Evolutionary conservation across 1,284 basidiomycete species (phyloP).

Genomic region (Boletus sp.): DNA sequence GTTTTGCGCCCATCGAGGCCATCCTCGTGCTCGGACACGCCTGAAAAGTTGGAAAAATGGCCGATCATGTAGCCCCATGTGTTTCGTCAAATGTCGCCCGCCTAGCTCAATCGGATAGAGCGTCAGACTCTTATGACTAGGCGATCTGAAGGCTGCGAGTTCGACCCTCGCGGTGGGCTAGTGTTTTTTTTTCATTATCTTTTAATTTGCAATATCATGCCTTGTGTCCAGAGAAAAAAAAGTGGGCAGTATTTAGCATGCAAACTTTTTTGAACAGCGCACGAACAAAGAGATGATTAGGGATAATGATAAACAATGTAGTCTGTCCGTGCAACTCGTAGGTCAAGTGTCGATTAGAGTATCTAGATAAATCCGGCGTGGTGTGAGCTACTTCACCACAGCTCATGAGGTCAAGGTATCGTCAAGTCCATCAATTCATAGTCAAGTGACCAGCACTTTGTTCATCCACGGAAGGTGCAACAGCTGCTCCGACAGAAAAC

Average conservation of each 20-base stretch:
- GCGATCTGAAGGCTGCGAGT: slow-evolving; percentile 83
- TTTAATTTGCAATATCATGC: not conserved
- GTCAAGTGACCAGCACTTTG: slow-evolving; percentile 28
- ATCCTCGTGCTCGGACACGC: slow-evolving; percentile 14
- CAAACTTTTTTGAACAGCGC: not conserved
- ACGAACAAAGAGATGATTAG: not conserved
- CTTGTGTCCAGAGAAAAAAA: not conserved
- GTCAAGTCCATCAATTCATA: slow-evolving; percentile 16
- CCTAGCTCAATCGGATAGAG: slow-evolving; percentile 87
- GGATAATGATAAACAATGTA: slow-evolving; percentile 27
- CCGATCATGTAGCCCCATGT: too few relatives aligned
- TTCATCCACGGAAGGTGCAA: slow-evolving; percentile 67
- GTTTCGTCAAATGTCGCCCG: slow-evolving; percentile 38
- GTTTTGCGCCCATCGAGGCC: slow-evolving; percentile 24
- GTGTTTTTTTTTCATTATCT: not conserved
- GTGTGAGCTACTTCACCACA: slow-evolving; percentile 1
- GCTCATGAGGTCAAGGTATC: slow-evolving; percentile 18
- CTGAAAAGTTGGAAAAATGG: too few relatives aligned
- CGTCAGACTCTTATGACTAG: slow-evolving; percentile 60
- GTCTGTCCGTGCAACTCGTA: slow-evolving; percentile 13
- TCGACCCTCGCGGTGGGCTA: slow-evolving; percentile 90
- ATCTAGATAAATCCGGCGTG: slow-evolving; percentile 2
- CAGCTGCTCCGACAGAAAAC: slow-evolving; percentile 39
- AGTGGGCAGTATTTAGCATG: not conserved
- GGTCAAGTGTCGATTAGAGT: slow-evolving; percentile 7